phyloP scores from a whole-genome alignment of 2,329 filamentous ascomycete genomes.

The Verticillium nubilum region DNA sequence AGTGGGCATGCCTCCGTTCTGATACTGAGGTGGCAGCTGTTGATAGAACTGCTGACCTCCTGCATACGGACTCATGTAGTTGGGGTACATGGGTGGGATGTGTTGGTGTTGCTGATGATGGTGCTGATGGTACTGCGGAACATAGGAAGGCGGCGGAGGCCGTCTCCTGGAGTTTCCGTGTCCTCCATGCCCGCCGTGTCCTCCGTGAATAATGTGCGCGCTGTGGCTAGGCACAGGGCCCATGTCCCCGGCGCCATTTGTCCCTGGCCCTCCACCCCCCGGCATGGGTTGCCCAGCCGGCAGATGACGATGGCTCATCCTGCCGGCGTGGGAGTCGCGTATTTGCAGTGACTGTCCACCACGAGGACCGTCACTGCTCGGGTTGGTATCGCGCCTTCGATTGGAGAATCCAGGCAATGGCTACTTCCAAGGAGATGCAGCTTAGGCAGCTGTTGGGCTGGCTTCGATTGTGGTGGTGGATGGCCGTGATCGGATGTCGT shows the following conservation, averaged over 20 bases:
- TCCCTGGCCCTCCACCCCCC: constrained; percentile 26
- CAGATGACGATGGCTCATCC: constrained; percentile 74
- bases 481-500: neutral
- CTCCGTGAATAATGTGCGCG: constrained; percentile 9
- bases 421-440: neutral
- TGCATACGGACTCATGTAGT: constrained; percentile 44
- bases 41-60: constrained; percentile 36
- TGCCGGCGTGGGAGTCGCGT: constrained; percentile 56
- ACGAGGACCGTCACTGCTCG: constrained; percentile 12
- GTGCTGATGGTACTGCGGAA: constrained; percentile 21
- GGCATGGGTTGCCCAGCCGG: constrained; percentile 66
- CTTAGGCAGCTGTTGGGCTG: neutral
- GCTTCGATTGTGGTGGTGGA: too few species aligned
- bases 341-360: constrained; percentile 15
- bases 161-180: constrained; percentile 32
- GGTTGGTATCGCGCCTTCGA: neutral
- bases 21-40: constrained; percentile 54
- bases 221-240: constrained; percentile 23
- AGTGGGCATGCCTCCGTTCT: constrained; percentile 37
- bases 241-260: constrained; percentile 21
- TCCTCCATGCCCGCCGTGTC: constrained; percentile 23
- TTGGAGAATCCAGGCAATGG: neutral
- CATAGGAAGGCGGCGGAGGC: constrained; percentile 29
- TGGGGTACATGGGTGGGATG: constrained; percentile 39
- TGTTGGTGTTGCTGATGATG: constrained; percentile 16